Evolutionary conservation across 1,139 yeast species (phyloP).

Genomic region (Sugiyamaella xylanicola): DNA sequence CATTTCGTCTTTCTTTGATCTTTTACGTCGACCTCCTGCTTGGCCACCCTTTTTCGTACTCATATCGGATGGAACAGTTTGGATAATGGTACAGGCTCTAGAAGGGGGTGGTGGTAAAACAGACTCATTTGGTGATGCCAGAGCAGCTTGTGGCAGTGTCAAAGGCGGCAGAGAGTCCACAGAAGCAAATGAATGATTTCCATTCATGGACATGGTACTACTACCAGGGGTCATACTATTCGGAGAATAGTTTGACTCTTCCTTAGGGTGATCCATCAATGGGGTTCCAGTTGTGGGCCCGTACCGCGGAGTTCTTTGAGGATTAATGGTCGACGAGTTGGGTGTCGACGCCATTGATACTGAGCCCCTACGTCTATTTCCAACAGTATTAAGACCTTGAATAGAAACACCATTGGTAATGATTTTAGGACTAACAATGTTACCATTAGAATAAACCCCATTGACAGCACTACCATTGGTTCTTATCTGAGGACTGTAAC

Average conservation of each 20-base stretch:
- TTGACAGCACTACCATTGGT: neutral
- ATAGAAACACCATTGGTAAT: neutral
- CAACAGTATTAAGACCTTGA: neutral
- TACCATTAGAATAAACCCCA: neutral
- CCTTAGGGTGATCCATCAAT: slow-evolving; percentile 16
- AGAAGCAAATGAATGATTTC: neutral
- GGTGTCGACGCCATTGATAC: slow-evolving; percentile 7
- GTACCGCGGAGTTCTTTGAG: slow-evolving; percentile 3
- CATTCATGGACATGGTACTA: neutral
- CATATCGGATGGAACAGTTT: slow-evolving; percentile 22
- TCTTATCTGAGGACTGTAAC: neutral
- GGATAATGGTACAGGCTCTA: slow-evolving; percentile 28
- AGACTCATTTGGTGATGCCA: slow-evolving; percentile 9
- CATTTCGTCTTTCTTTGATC: slow-evolving; percentile 20
- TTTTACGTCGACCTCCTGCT: slow-evolving; percentile 8
- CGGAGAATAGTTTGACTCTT: neutral
- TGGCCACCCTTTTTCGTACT: slow-evolving; percentile 8
- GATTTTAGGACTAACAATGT: too few relatives aligned
- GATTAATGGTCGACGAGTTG: slow-evolving; percentile 1
- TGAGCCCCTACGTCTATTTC: neutral
- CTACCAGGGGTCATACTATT: neutral
- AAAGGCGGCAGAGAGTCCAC: slow-evolving; percentile 17
- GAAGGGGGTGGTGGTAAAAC: slow-evolving; percentile 30
- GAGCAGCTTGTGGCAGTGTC: slow-evolving; percentile 20
- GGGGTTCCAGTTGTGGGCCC: slow-evolving; percentile 23